phyloP scores from a whole-genome alignment of 2,329 filamentous ascomycete genomes.

The Malbranchea zuffiana region DNA sequence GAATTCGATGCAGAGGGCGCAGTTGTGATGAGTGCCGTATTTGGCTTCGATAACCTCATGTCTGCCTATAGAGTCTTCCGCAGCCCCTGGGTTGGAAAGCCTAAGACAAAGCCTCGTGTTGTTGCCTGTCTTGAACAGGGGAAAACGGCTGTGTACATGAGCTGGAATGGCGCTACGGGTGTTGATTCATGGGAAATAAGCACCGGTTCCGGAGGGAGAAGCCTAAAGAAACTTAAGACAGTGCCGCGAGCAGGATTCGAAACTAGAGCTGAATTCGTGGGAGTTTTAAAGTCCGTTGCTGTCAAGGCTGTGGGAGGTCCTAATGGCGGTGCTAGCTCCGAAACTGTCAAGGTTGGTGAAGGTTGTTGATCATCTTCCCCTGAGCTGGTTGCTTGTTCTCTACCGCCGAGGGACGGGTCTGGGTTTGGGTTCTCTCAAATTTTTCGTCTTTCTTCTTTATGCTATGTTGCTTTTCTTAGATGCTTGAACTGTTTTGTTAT shows the following conservation, averaged over 20 bases:
- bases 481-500: too few relatives aligned
- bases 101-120: constrained; percentile 8
- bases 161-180: constrained; percentile 14
- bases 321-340: constrained; percentile 5
- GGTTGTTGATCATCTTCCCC: constrained; percentile 4
- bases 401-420: too few relatives aligned
- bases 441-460: too few relatives aligned
- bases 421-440: too few relatives aligned
- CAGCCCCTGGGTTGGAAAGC: constrained; percentile 5
- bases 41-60: constrained; percentile 3
- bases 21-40: constrained; percentile 9
- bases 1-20: constrained; percentile 10
- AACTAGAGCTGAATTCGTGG: constrained; percentile 2
- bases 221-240: background rate
- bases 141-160: constrained; percentile 9
- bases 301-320: constrained; percentile 8
- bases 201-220: background rate
- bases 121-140: constrained; percentile 5
- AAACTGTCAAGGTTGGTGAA: background rate
- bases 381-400: too few relatives aligned
- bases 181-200: constrained; percentile 10
- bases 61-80: constrained; percentile 7
- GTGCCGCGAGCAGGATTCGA: constrained; percentile 8
- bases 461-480: too few relatives aligned
- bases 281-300: constrained; percentile 1